Evolutionary conservation across 1,284 basidiomycete genomes (phyloP), one percentile per base, ranked within the genome.

Genomic region (Cryptococcus maquisensis): DNA sequence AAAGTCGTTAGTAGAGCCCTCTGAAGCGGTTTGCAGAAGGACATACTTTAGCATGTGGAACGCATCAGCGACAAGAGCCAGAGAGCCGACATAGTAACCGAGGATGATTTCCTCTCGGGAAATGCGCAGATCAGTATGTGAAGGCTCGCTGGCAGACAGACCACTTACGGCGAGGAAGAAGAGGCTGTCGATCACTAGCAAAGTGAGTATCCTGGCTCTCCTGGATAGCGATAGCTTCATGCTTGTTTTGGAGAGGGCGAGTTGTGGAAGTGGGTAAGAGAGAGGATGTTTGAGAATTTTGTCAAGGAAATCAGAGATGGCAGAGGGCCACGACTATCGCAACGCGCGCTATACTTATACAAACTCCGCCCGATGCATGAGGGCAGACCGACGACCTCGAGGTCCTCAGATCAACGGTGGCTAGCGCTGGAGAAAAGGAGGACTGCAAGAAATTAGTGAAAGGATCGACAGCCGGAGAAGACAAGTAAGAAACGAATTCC

Each of bases 11-110:
- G 36, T 39, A 21, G 16, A 20, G 7, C 32, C 10, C 3, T n/a
- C 15, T 37, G 23, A 37, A 20, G n/a, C n/a, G 10, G 10, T 44
- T 24, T n/a, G 4, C 4, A 48, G 32, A 42, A 5, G 23, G 13
- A 74, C 83, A 59, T 63, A 94, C 90, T 92, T 93, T 77, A 94
- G 85, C 94, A 98, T 98, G 79, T 98, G 95, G 78, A 98, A 98
- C 62, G 87, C 89, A 78, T 98, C 95, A 18, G 96, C 95, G 36
- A 98, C 86, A 54, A 98, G 85, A 3, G 94, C 94, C 1, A 97
- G 84, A 0, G 93, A 96, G 37, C 92, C 92, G 55, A 96, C 90
- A 15, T 88, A 84, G 84, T 95, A 95, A 44, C 94, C 93, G 86
- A 73, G 55, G 46, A 73, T 71, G 24, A 74, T 55, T 59, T 72